Percentiles rank a stretch among this genome's conserved stretches.
Evolutionary conservation across 805 yeast species (phyloP).

Genomic region (Saccharomyces cerevisiae): DNA sequence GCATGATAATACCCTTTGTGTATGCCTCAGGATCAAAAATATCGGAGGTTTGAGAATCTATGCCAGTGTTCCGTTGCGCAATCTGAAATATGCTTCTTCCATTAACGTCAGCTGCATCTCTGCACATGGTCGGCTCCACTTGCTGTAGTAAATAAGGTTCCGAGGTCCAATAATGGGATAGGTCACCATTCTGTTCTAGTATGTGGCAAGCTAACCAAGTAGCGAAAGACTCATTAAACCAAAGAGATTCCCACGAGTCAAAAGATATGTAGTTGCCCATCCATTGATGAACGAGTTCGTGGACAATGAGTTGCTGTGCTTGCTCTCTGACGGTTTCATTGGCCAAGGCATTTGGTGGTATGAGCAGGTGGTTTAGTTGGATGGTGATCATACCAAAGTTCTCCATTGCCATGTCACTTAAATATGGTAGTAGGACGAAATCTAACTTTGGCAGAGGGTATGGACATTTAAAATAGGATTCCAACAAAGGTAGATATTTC

Average conservation of each 20-base stretch:
- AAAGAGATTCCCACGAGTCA: conserved; percentile 58
- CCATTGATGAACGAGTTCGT: conserved; percentile 77
- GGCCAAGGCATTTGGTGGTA: conserved; percentile 30
- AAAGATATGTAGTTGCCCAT: conserved; percentile 61
- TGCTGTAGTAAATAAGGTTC: conserved; percentile 19
- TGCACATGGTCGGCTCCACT: conserved; percentile 9
- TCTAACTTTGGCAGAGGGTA: conserved; percentile 63
- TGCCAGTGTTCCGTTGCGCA: conserved; percentile 7
- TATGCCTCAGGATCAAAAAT: conserved; percentile 27
- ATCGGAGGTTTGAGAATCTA: conserved; percentile 18
- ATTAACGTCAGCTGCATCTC: conserved; percentile 9
- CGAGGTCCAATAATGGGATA: conserved; percentile 17
- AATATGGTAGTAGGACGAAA: conserved; percentile 58
- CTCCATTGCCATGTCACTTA: conserved; percentile 75
- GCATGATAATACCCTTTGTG: conserved; percentile 26
- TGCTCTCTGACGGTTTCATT: conserved; percentile 24
- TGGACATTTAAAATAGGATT: conserved; percentile 33
- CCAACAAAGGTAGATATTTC: conserved; percentile 42
- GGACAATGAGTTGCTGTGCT: conserved; percentile 52
- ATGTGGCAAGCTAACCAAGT: conserved; percentile 57
- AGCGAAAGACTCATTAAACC: conserved; percentile 76
- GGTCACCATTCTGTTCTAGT: conserved; percentile 24
- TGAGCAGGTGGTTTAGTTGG: conserved; percentile 42
- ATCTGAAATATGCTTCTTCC: conserved; percentile 13
- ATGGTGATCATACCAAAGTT: conserved; percentile 65